A percentile compares a stretch with the other conserved stretches of the same genome.
phyloP scores from a whole-genome alignment of 371 early-diverging fungal genomes.

The Mucor lusitanicus region DNA sequence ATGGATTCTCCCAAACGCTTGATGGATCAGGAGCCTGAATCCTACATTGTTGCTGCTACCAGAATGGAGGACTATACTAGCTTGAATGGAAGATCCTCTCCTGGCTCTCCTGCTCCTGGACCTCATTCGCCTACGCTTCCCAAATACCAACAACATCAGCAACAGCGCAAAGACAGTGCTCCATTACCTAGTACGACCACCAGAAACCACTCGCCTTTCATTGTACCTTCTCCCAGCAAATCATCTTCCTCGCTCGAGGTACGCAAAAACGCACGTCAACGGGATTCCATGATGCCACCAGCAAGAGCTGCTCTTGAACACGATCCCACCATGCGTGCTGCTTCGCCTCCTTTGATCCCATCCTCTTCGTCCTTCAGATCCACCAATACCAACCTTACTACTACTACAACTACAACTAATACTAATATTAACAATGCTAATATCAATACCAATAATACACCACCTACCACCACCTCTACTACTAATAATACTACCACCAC shows the following conservation, averaged over 20 bases:
- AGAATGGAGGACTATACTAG: not conserved
- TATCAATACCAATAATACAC: not conserved
- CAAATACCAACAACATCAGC: not conserved
- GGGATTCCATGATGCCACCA: constrained; percentile 36
- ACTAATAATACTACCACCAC: not conserved
- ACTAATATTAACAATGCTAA: not conserved
- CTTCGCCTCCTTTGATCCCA: constrained; percentile 39
- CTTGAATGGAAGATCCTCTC: constrained; percentile 22
- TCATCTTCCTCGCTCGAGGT: constrained; percentile 29
- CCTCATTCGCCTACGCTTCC: constrained; percentile 14
- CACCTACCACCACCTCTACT: not conserved
- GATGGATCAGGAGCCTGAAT: constrained; percentile 29
- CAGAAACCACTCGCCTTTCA: constrained; percentile 15
- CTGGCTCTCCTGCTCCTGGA: constrained; percentile 23
- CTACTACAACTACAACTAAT: constrained; percentile 6
- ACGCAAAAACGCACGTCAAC: constrained; percentile 22
- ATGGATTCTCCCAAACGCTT: constrained; percentile 38
- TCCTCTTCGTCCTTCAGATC: constrained; percentile 6
- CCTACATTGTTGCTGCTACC: not conserved
- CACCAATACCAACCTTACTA: not conserved
- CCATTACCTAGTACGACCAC: constrained; percentile 16
- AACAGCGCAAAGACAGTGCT: constrained; percentile 21
- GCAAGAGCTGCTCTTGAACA: constrained; percentile 32
- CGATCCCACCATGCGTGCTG: constrained; percentile 43
- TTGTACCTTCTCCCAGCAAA: constrained; percentile 32